Evolutionary conservation across 2,329 filamentous ascomycete genomes (phyloP).

Genomic region (Pseudocercospora eumusae): DNA sequence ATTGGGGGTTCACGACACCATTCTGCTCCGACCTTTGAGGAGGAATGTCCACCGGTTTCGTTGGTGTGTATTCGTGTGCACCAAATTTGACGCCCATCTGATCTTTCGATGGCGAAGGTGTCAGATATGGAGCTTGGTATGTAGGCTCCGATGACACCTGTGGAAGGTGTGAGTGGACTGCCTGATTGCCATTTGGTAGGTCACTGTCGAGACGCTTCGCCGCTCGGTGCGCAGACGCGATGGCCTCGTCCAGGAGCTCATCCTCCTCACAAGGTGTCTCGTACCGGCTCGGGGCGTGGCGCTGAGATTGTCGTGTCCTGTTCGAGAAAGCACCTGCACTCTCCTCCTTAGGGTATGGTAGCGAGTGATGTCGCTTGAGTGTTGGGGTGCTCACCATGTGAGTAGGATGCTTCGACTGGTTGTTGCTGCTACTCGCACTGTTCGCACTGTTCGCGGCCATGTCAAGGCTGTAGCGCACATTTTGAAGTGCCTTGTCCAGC

Average conservation of each 20-base stretch:
- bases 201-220: constrained; percentile 67
- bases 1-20: constrained; percentile 64
- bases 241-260: constrained; percentile 86
- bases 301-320: constrained; percentile 75
- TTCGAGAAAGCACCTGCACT: constrained; percentile 66
- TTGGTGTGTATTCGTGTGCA: constrained; percentile 62
- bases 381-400: constrained; percentile 49
- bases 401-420: constrained; percentile 36
- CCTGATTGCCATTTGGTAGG: constrained; percentile 31
- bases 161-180: constrained; percentile 53
- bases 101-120: constrained; percentile 78
- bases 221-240: constrained; percentile 73
- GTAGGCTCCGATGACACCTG: constrained; percentile 67
- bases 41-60: constrained; percentile 70
- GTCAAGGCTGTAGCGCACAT: constrained; percentile 61
- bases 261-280: constrained; percentile 97
- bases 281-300: constrained; percentile 74
- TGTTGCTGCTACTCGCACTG: constrained; percentile 36
- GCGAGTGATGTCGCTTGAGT: constrained; percentile 53
- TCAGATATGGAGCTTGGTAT: constrained; percentile 58
- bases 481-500: constrained; percentile 62
- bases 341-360: constrained; percentile 46
- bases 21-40: constrained; percentile 58
- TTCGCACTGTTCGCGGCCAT: constrained; percentile 34
- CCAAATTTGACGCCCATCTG: constrained; percentile 75